Conservation (phyloP, 768 basidiomycete species). For the Hirschioporus abietinus region DNA sequence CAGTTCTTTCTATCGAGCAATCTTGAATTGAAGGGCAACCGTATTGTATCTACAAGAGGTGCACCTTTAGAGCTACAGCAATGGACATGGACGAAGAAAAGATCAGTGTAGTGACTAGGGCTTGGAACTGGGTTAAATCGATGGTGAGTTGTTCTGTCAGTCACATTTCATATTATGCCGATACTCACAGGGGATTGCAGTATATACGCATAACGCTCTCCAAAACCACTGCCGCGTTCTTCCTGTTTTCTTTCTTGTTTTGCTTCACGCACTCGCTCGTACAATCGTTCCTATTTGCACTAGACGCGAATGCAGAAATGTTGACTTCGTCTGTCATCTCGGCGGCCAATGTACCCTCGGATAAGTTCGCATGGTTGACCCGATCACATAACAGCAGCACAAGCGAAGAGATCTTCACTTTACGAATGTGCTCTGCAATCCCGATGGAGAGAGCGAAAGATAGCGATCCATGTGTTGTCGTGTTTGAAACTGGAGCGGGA, state of each 20-base stretch:
- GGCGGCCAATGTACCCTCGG: constrained; percentile 28
- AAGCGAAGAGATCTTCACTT: constrained; percentile 18
- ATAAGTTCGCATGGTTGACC: constrained; percentile 26
- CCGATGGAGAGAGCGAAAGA: constrained; percentile 24
- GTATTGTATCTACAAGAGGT: neutral
- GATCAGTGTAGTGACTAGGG: neutral
- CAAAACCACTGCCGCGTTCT: constrained; percentile 34
- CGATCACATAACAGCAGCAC: constrained; percentile 17
- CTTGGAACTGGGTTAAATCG: neutral
- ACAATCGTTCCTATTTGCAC: constrained; percentile 42
- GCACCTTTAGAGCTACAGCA: neutral
- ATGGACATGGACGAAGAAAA: neutral
- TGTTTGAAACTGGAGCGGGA: constrained; percentile 13
- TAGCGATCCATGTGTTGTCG: constrained; percentile 9
- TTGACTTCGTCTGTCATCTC: constrained; percentile 35
- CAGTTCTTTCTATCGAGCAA: neutral
- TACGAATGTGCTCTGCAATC: constrained; percentile 41
- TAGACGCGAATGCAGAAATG: constrained; percentile 36
- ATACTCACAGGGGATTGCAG: constrained; percentile 13
- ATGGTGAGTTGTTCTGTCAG: neutral
- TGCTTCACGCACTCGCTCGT: constrained; percentile 49
- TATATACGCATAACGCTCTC: constrained; percentile 27
- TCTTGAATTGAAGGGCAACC: neutral
- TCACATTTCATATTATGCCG: neutral
- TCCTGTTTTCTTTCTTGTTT: constrained; percentile 44